These are phyloP conservation scores for Sporisorium iseilematis-ciliati DNA, from an alignment of 1,284 basidiomycete genomes.

Conservation along the genomic window DNA sequence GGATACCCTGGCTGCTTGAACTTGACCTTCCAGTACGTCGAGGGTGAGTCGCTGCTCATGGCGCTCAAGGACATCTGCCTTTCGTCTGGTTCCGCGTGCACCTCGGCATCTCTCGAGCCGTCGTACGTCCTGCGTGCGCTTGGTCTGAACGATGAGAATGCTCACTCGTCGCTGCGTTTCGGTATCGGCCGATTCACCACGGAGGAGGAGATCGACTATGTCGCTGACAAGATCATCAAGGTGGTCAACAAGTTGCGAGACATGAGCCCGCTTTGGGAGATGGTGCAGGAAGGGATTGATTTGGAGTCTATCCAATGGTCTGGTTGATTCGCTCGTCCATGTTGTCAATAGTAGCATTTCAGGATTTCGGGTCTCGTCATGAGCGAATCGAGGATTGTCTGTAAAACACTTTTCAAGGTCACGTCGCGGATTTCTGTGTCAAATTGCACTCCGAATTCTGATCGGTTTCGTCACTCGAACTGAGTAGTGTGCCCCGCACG, in stretches of 20 bases:
- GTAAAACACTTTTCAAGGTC: too few relatives aligned
- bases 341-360: neutral
- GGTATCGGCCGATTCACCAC: constrained; percentile 99
- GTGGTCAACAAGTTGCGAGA: constrained; percentile 83
- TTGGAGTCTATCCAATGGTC: constrained; percentile 98
- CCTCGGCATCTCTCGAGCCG: constrained; percentile 96
- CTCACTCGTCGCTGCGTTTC: constrained; percentile 96
- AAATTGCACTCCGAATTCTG: too few relatives aligned
- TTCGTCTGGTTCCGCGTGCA: constrained; percentile 97
- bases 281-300: constrained; percentile 80
- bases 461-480: too few relatives aligned
- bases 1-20: constrained; percentile 82
- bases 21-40: constrained; percentile 95
- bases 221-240: constrained; percentile 86
- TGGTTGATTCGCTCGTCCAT: constrained; percentile 37
- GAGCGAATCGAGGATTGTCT: too few relatives aligned
- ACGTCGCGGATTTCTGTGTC: too few relatives aligned
- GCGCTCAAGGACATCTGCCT: constrained; percentile 97
- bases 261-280: constrained; percentile 73
- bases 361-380: too few relatives aligned
- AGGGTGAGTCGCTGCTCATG: constrained; percentile 97
- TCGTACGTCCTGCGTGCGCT: constrained; percentile 97
- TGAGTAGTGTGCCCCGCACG: too few relatives aligned
- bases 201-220: constrained; percentile 95
- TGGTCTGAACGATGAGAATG: constrained; percentile 95